These are phyloP conservation scores for Stemphylium lycopersici DNA, from an alignment of 2,329 filamentous ascomycete species.

Conservation along the genomic window DNA sequence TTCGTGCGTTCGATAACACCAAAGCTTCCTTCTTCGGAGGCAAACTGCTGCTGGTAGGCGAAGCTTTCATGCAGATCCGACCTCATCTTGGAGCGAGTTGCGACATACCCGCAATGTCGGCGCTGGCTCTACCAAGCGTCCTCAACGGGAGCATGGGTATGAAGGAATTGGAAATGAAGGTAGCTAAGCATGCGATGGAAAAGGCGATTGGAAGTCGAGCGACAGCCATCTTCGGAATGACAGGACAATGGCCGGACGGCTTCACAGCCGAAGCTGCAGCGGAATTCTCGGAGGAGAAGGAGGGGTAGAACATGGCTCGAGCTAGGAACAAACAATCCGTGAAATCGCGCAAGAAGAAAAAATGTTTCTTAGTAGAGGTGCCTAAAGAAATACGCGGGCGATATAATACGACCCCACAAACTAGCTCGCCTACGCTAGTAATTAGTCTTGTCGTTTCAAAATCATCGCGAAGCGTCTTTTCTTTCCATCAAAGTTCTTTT, in stretches of 20 bases:
- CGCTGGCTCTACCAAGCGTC: slow-evolving; percentile 43
- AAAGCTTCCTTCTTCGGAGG: slow-evolving; percentile 47
- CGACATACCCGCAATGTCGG: slow-evolving; percentile 52
- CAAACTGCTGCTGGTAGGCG: slow-evolving; percentile 52
- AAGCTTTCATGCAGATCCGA: slow-evolving; percentile 51
- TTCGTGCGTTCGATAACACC: slow-evolving; percentile 48
- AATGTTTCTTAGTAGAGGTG: no score
- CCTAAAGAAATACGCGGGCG: no score
- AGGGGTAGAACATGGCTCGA: no score
- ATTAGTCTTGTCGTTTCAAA: no score
- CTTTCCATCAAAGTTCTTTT: no score
- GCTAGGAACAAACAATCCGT: no score
- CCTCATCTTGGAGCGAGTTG: slow-evolving; percentile 54
- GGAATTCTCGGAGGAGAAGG: not conserved
- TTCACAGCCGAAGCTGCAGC: slow-evolving; percentile 2
- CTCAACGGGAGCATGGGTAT: slow-evolving; percentile 41
- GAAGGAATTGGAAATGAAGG: slow-evolving; percentile 38
- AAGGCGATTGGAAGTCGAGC: slow-evolving; percentile 19
- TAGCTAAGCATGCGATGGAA: slow-evolving; percentile 33
- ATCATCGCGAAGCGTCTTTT: no score
- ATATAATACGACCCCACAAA: no score
- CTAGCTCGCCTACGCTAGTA: no score
- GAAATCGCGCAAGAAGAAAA: no score
- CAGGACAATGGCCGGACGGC: slow-evolving; percentile 20
- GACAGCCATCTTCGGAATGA: slow-evolving; percentile 21